Percentiles rank a stretch among this genome's conserved stretches.
Evolutionary conservation across 2,329 filamentous ascomycete genomes (phyloP).

Genomic region (Diaporthe ilicicola): DNA sequence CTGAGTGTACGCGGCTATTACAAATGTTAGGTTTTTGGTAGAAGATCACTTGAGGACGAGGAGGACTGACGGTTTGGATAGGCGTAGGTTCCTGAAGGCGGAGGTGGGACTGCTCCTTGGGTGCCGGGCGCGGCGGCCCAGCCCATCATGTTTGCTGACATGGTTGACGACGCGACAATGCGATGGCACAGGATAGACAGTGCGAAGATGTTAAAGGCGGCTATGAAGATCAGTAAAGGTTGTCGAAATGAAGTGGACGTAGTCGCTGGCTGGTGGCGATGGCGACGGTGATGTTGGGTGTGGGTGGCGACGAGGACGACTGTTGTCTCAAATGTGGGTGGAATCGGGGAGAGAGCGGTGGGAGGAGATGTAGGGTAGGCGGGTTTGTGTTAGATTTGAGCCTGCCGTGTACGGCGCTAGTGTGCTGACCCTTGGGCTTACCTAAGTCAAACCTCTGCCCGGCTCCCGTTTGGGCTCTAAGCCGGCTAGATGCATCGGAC

Average conservation of each 20-base stretch:
- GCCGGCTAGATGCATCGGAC: conserved; percentile 21
- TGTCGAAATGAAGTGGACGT: not conserved
- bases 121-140: conserved; percentile 48
- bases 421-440: conserved; percentile 12
- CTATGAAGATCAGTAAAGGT: conserved; percentile 25
- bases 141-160: conserved; percentile 41
- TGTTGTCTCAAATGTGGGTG: conserved; percentile 15
- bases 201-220: not conserved
- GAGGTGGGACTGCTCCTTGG: conserved; percentile 44
- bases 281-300: not conserved
- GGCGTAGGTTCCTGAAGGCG: conserved; percentile 41
- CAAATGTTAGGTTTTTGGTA: conserved; percentile 18
- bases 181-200: not conserved
- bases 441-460: not conserved
- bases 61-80: conserved; percentile 49
- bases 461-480: conserved; percentile 21
- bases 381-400: conserved; percentile 21
- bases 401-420: conserved; percentile 22
- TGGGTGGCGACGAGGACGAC: not conserved
- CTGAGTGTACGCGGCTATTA: conserved; percentile 65
- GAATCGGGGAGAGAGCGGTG: not conserved
- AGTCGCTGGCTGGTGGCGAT: not conserved
- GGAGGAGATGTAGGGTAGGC: not conserved
- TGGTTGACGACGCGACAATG: conserved; percentile 3
- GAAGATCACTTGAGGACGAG: not conserved